Percentiles rank a stretch among this genome's conserved stretches.
These are phyloP conservation scores for Pyricularia sp. DNA, from an alignment of 2,329 filamentous ascomycete genomes.

Conservation along the genomic window DNA sequence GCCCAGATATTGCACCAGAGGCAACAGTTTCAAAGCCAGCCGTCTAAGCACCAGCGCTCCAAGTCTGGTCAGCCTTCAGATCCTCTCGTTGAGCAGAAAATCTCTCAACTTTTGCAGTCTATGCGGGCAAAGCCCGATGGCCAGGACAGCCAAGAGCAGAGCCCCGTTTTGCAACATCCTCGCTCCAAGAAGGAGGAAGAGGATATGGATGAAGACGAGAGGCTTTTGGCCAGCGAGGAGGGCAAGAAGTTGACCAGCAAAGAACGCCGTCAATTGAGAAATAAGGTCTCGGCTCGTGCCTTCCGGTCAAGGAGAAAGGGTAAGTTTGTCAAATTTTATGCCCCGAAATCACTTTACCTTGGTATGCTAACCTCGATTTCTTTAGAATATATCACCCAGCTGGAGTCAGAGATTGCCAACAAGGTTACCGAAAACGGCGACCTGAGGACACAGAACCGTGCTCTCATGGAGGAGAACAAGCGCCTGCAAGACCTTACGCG, in stretches of 20 bases:
- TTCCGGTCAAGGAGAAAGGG: constrained; percentile 98
- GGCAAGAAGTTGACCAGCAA: constrained; percentile 99
- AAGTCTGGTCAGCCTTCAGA: constrained; percentile 45
- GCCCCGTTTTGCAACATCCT: constrained; percentile 18
- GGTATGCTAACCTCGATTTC: constrained; percentile 31
- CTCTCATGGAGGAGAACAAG: constrained; percentile 74
- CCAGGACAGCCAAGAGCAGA: background rate
- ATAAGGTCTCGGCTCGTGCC: constrained; percentile 95
- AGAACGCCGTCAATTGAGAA: constrained; percentile 89
- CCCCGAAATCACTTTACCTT: no score
- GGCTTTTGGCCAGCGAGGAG: constrained; percentile 86
- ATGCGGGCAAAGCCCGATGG: constrained; percentile 59
- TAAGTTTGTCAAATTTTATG: constrained; percentile 31
- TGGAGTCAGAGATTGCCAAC: constrained; percentile 75
- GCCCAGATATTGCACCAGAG: constrained; percentile 34
- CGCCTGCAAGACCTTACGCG: constrained; percentile 66
- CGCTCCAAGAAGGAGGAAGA: constrained; percentile 86
- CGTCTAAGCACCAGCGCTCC: constrained; percentile 28
- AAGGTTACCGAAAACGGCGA: constrained; percentile 77
- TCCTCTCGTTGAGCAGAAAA: constrained; percentile 78
- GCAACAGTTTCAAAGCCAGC: constrained; percentile 24
- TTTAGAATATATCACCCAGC: constrained; percentile 88
- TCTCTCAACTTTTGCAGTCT: constrained; percentile 80
- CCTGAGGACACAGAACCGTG: constrained; percentile 67
- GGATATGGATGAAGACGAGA: constrained; percentile 97